These are phyloP conservation scores for Solanum habrochaites DNA, from an alignment of 257 asterid species.

Conservation along the genomic window DNA sequence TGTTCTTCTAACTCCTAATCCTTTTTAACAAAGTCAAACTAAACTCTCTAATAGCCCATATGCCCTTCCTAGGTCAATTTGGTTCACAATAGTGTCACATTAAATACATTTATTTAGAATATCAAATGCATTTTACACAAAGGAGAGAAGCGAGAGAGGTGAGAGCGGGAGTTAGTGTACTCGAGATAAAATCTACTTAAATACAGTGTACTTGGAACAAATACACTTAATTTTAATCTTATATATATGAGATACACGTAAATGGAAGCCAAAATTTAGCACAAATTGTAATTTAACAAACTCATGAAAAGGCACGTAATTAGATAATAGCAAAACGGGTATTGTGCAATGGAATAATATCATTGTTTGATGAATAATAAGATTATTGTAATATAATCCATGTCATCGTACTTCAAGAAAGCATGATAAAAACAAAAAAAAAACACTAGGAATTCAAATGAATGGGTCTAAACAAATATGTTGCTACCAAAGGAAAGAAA, in stretches of 20 bases:
- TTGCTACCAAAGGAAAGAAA: background rate
- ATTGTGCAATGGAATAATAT: background rate
- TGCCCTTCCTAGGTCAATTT: too few relatives aligned
- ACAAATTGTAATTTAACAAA: accelerated
- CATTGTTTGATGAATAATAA: background rate
- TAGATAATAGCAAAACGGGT: background rate
- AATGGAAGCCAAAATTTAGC: background rate
- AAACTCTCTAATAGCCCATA: too few relatives aligned
- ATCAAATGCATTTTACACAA: background rate
- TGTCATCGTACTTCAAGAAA: background rate
- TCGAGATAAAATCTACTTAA: background rate
- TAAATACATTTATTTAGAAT: background rate
- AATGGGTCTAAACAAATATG: background rate
- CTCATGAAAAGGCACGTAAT: background rate
- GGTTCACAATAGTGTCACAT: background rate
- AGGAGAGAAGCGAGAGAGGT: background rate
- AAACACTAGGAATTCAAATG: background rate
- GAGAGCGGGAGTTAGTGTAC: background rate
- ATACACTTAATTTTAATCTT: background rate
- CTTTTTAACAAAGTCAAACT: too few relatives aligned
- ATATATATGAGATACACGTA: background rate
- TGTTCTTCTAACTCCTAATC: too few relatives aligned
- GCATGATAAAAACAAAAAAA: background rate
- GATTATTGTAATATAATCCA: background rate
- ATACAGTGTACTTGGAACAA: too few relatives aligned